Evolutionary conservation across 2,329 filamentous ascomycete species (phyloP), one percentile per base, ranked within the genome.

Genomic region (Fusarium sp.): DNA sequence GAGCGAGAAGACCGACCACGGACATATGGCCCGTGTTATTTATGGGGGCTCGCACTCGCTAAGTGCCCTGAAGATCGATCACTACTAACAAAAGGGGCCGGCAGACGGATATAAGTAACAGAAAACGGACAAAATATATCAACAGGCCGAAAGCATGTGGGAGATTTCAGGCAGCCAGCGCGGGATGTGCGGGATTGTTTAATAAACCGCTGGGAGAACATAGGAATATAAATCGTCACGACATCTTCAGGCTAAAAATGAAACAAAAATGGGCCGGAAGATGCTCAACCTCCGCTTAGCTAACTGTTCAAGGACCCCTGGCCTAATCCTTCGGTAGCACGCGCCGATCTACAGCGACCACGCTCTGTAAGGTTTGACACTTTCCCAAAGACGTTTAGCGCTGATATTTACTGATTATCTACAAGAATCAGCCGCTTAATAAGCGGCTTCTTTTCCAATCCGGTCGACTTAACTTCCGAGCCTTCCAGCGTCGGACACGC

Each of bases 401-500:
- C 37, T 48, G 41, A 39, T 30, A 17, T 10, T n/a, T 17, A 30
- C 28, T 30, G 28, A 30, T 30, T 13, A 13, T 30, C 11, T 30
- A 13, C 10, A 15, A 7, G 14, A 7, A 14, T 15, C 30, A 15
- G 8, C 37, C 53, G 66, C 66, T 68, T 61, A 70, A 28, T 68
- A 39, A 68, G 66, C 67, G 67, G 66, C 14, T n/a, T 11, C 47
- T 49, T 46, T 32, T 28, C 5, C 14, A 11, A 17, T 7, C 33
- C 41, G 28, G 11, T 26, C 20, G 11, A 20, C 26, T 10, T 24
- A 57, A 52, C 51, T n/a, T 65, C 51, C 65, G 47, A 39, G 20
- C 24, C 46, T 35, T 4, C 37, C 19, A 22, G n/a, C 8, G 3
- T 64, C 57, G 47, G 50, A 48, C 35, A 59, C 26, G 32, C 35